Conservation (phyloP, 805 yeast genomes). For the Wickerhamiella azymoides region DNA sequence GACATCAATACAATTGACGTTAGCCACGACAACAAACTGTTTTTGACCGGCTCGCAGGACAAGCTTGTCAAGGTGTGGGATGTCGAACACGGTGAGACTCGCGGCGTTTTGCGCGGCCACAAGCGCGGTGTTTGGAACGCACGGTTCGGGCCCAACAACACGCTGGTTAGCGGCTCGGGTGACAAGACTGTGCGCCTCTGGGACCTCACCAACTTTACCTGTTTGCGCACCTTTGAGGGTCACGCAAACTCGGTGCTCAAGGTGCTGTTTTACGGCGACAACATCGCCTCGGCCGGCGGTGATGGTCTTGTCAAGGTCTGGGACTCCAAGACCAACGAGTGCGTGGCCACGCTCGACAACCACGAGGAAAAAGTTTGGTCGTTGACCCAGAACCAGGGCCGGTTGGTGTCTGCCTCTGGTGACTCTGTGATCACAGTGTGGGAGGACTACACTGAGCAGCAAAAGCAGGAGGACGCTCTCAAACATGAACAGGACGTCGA, state of each 20-base stretch:
- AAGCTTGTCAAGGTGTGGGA: constrained; percentile 87
- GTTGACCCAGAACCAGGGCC: constrained; percentile 45
- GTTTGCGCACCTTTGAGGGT: constrained; percentile 79
- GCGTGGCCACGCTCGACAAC: constrained; percentile 69
- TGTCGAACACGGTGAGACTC: constrained; percentile 66
- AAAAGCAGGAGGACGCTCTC: constrained; percentile 34
- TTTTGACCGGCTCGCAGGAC: constrained; percentile 93
- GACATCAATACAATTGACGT: constrained; percentile 84
- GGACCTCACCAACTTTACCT: constrained; percentile 66
- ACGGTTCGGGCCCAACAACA: constrained; percentile 58
- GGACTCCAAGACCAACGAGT: constrained; percentile 68
- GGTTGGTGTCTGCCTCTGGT: constrained; percentile 79
- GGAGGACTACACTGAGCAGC: constrained; percentile 76
- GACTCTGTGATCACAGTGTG: constrained; percentile 85
- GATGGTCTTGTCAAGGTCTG: constrained; percentile 89
- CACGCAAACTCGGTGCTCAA: constrained; percentile 87
- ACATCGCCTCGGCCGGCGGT: constrained; percentile 64
- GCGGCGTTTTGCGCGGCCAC: constrained; percentile 79
- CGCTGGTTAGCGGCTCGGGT: constrained; percentile 69
- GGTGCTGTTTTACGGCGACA: constrained; percentile 47
- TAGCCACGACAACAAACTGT: constrained; percentile 75
- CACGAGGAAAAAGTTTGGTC: constrained; percentile 96
- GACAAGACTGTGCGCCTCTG: constrained; percentile 84
- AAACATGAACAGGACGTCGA: constrained; percentile 56
- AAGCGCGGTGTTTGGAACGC: constrained; percentile 92